Conservation (phyloP, 2,329 filamentous ascomycete genomes). For the Phialophora tarda region DNA sequence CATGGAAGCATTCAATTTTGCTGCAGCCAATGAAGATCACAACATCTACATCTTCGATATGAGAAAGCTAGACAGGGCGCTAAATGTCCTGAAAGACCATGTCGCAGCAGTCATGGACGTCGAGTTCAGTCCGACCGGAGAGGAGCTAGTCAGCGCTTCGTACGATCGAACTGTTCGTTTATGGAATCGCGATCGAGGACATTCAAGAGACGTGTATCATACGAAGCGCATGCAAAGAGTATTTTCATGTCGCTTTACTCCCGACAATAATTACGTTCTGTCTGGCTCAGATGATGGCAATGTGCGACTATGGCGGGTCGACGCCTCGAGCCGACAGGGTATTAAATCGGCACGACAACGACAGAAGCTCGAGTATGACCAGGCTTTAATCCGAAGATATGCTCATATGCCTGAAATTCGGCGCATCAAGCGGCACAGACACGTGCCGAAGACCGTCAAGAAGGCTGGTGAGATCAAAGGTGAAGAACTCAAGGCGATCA, state of each 20-base stretch:
- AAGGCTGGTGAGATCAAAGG: conserved; percentile 94
- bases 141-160: conserved; percentile 87
- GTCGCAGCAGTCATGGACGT: conserved; percentile 95
- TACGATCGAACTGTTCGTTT: conserved; percentile 88
- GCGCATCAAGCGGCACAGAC: conserved; percentile 87
- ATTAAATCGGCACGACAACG: conserved; percentile 84
- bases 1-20: conserved; percentile 95
- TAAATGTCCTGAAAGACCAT: conserved; percentile 90
- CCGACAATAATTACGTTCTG: conserved; percentile 86
- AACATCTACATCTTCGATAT: conserved; percentile 94
- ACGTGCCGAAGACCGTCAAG: conserved; percentile 90
- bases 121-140: conserved; percentile 90
- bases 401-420: conserved; percentile 95
- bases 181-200: conserved; percentile 79
- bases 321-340: conserved; percentile 81
- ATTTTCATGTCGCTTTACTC: conserved; percentile 81
- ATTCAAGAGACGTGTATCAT: conserved; percentile 92
- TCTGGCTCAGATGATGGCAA: conserved; percentile 95
- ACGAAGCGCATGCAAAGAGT: conserved; percentile 98
- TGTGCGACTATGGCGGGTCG: conserved; percentile 83
- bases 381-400: conserved; percentile 80
- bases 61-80: conserved; percentile 82
- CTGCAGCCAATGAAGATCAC: conserved; percentile 91
- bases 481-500: conserved; percentile 85
- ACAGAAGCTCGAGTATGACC: conserved; percentile 89